Evolutionary conservation across 1,139 yeast species (phyloP).

Genomic region (Yarrowia galli): DNA sequence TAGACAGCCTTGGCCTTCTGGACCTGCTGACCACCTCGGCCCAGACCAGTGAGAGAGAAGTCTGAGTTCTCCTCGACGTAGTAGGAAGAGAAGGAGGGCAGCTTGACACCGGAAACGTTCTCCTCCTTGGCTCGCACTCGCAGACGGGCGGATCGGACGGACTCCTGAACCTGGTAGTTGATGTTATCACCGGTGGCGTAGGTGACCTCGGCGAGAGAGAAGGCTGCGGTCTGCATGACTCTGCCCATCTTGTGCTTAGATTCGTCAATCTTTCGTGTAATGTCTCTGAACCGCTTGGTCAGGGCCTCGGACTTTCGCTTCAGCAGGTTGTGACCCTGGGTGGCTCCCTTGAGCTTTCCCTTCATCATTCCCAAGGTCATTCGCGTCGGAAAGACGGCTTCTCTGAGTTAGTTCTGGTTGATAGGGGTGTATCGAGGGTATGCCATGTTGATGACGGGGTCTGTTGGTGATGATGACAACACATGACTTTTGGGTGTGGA

Average conservation of each 20-base stretch:
- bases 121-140: constrained; percentile 92
- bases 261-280: constrained; percentile 91
- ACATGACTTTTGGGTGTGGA: neutral
- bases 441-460: neutral
- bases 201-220: constrained; percentile 94
- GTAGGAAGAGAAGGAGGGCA: constrained; percentile 90
- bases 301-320: constrained; percentile 97
- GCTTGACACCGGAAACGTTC: constrained; percentile 92
- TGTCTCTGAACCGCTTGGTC: constrained; percentile 94
- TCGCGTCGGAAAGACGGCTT: constrained; percentile 85
- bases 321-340: constrained; percentile 90
- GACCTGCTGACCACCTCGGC: constrained; percentile 98
- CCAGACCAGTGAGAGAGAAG: constrained; percentile 94
- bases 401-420: constrained; percentile 45
- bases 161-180: constrained; percentile 93
- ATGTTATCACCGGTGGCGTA: constrained; percentile 97
- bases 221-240: constrained; percentile 98
- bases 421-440: too few species aligned
- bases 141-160: constrained; percentile 85
- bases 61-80: constrained; percentile 87
- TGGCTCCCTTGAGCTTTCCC: constrained; percentile 94
- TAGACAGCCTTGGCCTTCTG: constrained; percentile 93
- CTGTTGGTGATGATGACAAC: neutral
- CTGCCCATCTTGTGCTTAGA: constrained; percentile 97
- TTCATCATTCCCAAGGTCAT: constrained; percentile 97